Base-by-base conservation (phyloP, 768 basidiomycete species). In the Rubroboletus pulcherrimus region DNA sequence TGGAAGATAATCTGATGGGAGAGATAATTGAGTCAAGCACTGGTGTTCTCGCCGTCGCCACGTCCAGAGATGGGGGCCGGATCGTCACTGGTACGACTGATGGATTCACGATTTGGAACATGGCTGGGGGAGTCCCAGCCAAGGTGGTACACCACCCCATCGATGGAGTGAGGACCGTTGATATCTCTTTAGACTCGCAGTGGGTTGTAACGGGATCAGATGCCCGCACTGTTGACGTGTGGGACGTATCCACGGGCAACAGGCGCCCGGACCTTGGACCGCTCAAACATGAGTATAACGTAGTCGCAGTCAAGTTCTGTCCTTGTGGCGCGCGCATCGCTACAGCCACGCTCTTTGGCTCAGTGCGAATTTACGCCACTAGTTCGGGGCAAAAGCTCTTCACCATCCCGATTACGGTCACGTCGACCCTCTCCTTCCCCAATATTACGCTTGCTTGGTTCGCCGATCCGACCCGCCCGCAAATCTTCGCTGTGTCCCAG, bases 151-250 rank as follows among this genome's bases (percentile, higher is more conserved):
- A 33, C 45, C 56, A 46, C 26, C 2, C 38, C 40, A 46, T 58
- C 29, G 40, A 19, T 19, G 56, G 55, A 10, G 62, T 63, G 12
- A 48, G 61, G 48, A 17, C 61, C 26, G 7, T 63, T 46, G 62
- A 63, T 43, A 54, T 63, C 49, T 63, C 61, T 42, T 50, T 33
- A 5, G 62, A 63, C 31, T 63, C 61, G 10, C 63, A 59, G 42
- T 59, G 57, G 61, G 57, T 35, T 6, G n/a, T 56, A n/a, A 63
- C 61, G 0, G 62, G 62, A n/a, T 63, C 61, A 3, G 61, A 63
- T 31, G 51, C 51, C 31, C 39, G 49, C 26, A 51, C 49, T 3
- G 57, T 15, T 11, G 50, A 63, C 34, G 49, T 63, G 5, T 63
- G 61, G 62, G 54, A 63, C 29, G 8, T 63, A 19, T 53, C 61